A percentile compares a stretch with the other conserved stretches of the same genome.
These are phyloP conservation scores for Xylaria sp. DNA, from an alignment of 2,329 filamentous ascomycete genomes.

Conservation along the genomic window DNA sequence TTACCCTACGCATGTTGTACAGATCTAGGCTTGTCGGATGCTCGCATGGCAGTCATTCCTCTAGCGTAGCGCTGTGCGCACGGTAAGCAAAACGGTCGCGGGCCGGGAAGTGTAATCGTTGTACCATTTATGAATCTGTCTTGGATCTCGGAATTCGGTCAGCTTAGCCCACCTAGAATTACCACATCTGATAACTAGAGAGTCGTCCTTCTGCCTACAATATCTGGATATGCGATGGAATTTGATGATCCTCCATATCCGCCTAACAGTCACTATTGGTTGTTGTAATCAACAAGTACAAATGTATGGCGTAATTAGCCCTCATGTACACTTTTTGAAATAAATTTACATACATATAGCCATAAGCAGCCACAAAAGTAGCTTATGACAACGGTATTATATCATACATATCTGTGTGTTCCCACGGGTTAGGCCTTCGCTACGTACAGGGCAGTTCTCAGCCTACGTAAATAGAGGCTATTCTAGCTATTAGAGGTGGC, in stretches of 20 bases:
- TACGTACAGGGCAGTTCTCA: neutral
- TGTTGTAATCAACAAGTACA: neutral
- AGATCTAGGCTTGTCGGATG: constrained; percentile 29
- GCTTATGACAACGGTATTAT: neutral
- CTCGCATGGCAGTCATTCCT: constrained; percentile 16
- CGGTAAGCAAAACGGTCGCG: constrained; percentile 29
- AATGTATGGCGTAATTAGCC: neutral
- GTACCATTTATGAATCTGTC: constrained; percentile 22
- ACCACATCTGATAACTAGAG: constrained; percentile 3
- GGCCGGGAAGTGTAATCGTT: constrained; percentile 24
- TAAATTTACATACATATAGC: neutral
- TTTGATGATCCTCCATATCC: neutral
- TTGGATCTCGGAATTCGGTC: constrained; percentile 27
- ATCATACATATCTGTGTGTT: neutral
- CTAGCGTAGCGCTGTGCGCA: constrained; percentile 14
- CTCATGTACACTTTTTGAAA: neutral
- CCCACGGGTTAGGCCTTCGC: neutral
- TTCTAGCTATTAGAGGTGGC: neutral
- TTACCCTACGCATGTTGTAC: constrained; percentile 26
- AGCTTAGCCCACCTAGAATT: constrained; percentile 15
- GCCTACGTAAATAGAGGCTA: neutral
- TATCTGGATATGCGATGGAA: neutral
- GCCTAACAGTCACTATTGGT: neutral
- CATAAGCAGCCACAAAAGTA: neutral
- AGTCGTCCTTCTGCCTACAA: neutral